Percentiles rank a stretch among this genome's conserved stretches.
phyloP scores from a whole-genome alignment of 345 rosid genomes.

The Kernera saxatilis region DNA sequence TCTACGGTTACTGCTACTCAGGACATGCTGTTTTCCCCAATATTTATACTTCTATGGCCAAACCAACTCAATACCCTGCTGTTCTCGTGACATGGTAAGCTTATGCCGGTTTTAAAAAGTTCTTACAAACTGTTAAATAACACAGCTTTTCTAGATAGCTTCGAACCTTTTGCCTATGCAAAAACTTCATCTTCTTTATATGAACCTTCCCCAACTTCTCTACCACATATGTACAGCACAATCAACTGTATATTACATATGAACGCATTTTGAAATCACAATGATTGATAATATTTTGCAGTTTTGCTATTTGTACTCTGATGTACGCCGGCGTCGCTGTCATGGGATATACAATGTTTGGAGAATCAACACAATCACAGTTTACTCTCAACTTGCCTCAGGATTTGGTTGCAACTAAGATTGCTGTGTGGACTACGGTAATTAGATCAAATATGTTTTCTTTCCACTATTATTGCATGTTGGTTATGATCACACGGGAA shows the following conservation, averaged over 20 bases:
- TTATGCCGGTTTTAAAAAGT: not conserved
- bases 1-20: slow-evolving; percentile 90
- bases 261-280: not conserved
- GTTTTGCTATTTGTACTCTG: slow-evolving; percentile 64
- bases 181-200: not conserved
- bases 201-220: not conserved
- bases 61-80: slow-evolving; percentile 60
- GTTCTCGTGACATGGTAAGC: slow-evolving; percentile 70
- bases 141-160: not conserved
- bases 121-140: not conserved
- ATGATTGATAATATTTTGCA: slow-evolving; percentile 14
- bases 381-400: slow-evolving; percentile 92
- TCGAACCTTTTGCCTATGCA: not conserved
- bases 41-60: slow-evolving; percentile 88
- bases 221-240: not conserved
- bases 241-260: not conserved
- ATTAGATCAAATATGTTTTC: not conserved
- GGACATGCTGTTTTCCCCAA: slow-evolving; percentile 99
- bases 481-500: not conserved
- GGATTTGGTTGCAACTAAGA: slow-evolving; percentile 79
- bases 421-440: slow-evolving; percentile 98
- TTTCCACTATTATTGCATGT: not conserved
- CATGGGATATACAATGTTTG: slow-evolving; percentile 93
- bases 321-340: slow-evolving; percentile 80
- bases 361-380: slow-evolving; percentile 69